Conservation (phyloP, 768 basidiomycete species). For the Chalciporus piperatus region DNA sequence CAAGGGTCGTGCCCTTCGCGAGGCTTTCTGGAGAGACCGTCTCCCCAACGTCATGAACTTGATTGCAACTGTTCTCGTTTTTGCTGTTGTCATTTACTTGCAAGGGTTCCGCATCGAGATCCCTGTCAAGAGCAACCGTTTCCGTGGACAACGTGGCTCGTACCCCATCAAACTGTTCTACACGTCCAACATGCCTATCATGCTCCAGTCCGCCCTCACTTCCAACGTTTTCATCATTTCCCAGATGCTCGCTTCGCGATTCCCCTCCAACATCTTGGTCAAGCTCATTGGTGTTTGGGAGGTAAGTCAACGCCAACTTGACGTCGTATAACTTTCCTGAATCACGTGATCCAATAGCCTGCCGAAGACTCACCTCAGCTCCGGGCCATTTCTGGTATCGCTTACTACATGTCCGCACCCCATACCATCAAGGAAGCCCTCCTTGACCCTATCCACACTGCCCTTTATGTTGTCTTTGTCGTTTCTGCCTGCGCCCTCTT, state of each 20-base stretch:
- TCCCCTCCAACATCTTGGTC: slow-evolving; percentile 90
- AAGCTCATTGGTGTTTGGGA: slow-evolving; percentile 96
- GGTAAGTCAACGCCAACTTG: slow-evolving; percentile 45
- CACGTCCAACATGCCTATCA: slow-evolving; percentile 99
- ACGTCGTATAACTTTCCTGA: neutral
- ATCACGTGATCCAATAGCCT: slow-evolving; percentile 52
- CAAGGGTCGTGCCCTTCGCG: slow-evolving; percentile 93
- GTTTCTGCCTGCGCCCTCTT: slow-evolving; percentile 93
- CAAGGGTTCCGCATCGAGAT: slow-evolving; percentile 99
- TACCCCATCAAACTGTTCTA: slow-evolving; percentile 99
- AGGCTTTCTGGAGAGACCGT: slow-evolving; percentile 97
- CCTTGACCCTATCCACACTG: slow-evolving; percentile 91
- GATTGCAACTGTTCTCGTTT: slow-evolving; percentile 87
- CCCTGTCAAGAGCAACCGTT: slow-evolving; percentile 93
- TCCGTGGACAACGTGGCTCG: slow-evolving; percentile 92
- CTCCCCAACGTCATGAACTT: slow-evolving; percentile 98
- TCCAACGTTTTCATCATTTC: slow-evolving; percentile 94
- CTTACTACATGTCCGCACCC: slow-evolving; percentile 99
- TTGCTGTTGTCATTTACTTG: slow-evolving; percentile 94
- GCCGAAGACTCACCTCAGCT: slow-evolving; percentile 93
- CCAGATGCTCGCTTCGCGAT: slow-evolving; percentile 91
- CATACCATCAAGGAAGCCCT: slow-evolving; percentile 86
- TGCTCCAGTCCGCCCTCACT: slow-evolving; percentile 92
- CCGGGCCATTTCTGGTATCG: slow-evolving; percentile 83
- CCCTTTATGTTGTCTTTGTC: slow-evolving; percentile 89